Evolutionary conservation across 208 protist species (phyloP).

Genomic region (Leishmania arabica): DNA sequence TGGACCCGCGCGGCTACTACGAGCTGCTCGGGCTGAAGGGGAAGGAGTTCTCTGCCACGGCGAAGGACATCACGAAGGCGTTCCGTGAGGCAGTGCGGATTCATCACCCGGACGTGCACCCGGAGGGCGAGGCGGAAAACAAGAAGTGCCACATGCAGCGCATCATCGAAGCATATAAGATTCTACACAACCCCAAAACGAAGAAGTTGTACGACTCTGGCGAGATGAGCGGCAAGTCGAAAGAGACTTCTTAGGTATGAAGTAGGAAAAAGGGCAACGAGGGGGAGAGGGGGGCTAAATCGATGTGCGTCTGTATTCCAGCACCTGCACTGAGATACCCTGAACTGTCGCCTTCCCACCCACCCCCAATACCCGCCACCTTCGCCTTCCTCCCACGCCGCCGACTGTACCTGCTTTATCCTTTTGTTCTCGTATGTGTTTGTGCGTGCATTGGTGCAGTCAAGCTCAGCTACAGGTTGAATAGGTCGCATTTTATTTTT

Average conservation of each 20-base stretch:
- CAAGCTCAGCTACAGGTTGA: neutral
- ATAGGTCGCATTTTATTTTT: neutral
- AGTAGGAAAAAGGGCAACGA: neutral
- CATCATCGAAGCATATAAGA: conserved; percentile 86
- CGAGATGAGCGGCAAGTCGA: conserved; percentile 42
- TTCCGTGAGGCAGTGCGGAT: conserved; percentile 69
- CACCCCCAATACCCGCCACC: neutral
- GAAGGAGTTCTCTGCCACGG: conserved; percentile 67
- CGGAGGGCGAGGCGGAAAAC: conserved; percentile 39
- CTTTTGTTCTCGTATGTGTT: neutral
- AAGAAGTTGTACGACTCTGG: conserved; percentile 80
- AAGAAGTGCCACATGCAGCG: conserved; percentile 77
- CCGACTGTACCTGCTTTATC: neutral
- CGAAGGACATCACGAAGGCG: conserved; percentile 83
- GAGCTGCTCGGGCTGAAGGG: conserved; percentile 77
- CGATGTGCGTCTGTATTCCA: neutral
- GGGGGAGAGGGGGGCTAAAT: no score
- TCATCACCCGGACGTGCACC: conserved; percentile 83
- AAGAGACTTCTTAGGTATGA: conserved; percentile 14
- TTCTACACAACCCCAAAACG: conserved; percentile 71
- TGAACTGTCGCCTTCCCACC: neutral
- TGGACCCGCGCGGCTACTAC: conserved; percentile 91
- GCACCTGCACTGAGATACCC: neutral
- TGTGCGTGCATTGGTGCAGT: neutral
- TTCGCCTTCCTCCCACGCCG: neutral